These are phyloP conservation scores for Aspergillus bertholletiae DNA, from an alignment of 495 filamentous ascomycete genomes.

Conservation along the genomic window DNA sequence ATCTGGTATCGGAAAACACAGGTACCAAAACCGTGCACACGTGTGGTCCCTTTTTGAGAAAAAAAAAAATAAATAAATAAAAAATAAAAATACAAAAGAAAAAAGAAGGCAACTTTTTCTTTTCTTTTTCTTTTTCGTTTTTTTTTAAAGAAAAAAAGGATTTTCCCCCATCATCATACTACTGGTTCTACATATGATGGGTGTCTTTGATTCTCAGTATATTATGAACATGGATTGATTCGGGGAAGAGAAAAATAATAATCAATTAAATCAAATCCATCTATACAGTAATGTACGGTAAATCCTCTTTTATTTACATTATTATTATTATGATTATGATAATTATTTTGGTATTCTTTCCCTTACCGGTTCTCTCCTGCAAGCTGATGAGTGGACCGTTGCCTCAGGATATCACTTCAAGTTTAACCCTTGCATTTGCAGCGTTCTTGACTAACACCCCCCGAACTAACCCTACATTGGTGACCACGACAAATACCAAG, in stretches of 20 bases:
- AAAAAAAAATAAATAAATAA: too few relatives aligned
- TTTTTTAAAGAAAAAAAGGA: too few relatives aligned
- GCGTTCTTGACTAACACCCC: conserved; percentile 11
- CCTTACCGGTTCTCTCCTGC: conserved; percentile 16
- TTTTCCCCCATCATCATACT: too few relatives aligned
- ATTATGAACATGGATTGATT: neutral
- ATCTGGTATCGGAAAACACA: too few relatives aligned
- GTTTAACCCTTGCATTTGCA: conserved; percentile 15
- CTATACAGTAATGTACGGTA: neutral
- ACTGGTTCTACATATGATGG: too few relatives aligned
- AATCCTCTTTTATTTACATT: neutral
- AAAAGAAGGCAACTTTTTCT: neutral
- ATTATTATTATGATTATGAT: too few relatives aligned
- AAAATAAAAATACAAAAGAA: too few relatives aligned
- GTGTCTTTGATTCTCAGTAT: conserved; percentile 3
- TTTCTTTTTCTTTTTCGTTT: neutral
- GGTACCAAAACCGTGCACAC: conserved; percentile 1
- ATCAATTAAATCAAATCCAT: too few relatives aligned
- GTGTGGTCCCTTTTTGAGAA: too few relatives aligned
- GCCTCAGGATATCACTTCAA: conserved; percentile 13
- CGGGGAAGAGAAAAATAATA: too few relatives aligned
- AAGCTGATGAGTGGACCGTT: conserved; percentile 9
- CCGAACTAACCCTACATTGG: conserved; percentile 4
- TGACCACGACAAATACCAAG: neutral
- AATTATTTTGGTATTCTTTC: neutral